Evolutionary conservation across 768 basidiomycete genomes (phyloP).

Genomic region (Galerina sulciceps): DNA sequence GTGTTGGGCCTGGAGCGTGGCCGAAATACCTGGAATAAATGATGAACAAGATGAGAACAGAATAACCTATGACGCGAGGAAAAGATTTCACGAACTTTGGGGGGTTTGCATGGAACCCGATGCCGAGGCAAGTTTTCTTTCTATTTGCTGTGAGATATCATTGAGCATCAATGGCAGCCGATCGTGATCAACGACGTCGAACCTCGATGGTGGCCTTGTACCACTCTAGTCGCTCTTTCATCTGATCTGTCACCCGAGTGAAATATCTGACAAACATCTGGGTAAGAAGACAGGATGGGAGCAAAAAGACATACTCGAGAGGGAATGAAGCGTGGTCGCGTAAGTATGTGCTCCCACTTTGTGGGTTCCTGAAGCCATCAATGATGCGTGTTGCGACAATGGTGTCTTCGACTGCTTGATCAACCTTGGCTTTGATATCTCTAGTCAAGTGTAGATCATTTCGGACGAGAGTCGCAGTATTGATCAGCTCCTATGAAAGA

Average conservation of each 20-base stretch:
- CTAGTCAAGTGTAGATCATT: slow-evolving; percentile 68
- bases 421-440: slow-evolving; percentile 75
- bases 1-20: slow-evolving; percentile 82
- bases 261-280: slow-evolving; percentile 58
- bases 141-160: slow-evolving; percentile 65
- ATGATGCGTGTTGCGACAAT: slow-evolving; percentile 78
- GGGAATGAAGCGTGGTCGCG: slow-evolving; percentile 85
- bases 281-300: background rate
- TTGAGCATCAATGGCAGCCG: slow-evolving; percentile 1
- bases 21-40: slow-evolving; percentile 58
- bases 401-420: slow-evolving; percentile 80
- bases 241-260: slow-evolving; percentile 69
- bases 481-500: slow-evolving; percentile 60
- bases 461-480: slow-evolving; percentile 63
- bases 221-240: slow-evolving; percentile 74
- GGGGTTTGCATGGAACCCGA: slow-evolving; percentile 72
- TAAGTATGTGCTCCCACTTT: slow-evolving; percentile 68
- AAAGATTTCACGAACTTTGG: slow-evolving; percentile 54
- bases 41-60: slow-evolving; percentile 12
- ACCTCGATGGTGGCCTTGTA: slow-evolving; percentile 85
- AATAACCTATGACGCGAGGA: slow-evolving; percentile 6
- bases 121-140: slow-evolving; percentile 76
- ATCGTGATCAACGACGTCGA: slow-evolving; percentile 5
- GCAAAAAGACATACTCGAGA: slow-evolving; percentile 62
- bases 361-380: slow-evolving; percentile 78